Evolutionary conservation across 2,329 filamentous ascomycete genomes (phyloP).

Genomic region (Colletotrichum sp.): DNA sequence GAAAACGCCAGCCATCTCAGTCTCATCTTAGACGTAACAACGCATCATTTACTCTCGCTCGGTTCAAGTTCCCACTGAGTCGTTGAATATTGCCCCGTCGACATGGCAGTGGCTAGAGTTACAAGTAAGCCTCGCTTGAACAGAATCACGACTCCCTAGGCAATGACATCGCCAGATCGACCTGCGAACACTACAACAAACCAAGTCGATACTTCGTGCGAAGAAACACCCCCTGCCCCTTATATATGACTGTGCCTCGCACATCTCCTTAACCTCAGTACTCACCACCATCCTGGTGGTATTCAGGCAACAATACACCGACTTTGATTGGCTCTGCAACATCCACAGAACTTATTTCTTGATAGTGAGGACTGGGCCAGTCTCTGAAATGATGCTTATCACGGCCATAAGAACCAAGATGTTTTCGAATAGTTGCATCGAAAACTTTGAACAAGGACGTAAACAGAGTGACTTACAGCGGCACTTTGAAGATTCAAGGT

Average conservation of each 20-base stretch:
- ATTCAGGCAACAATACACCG: not conserved
- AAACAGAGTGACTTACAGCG: not conserved
- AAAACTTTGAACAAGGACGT: not conserved
- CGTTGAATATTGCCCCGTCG: not conserved
- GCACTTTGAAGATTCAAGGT: not conserved
- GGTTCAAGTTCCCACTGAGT: too few species aligned
- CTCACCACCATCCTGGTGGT: rapidly evolving
- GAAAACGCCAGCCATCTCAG: too few species aligned
- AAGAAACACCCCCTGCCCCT: not conserved
- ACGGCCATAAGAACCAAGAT: not conserved
- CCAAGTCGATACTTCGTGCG: too few species aligned
- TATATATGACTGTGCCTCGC: rapidly evolving
- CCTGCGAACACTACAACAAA: not conserved
- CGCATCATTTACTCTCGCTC: too few species aligned
- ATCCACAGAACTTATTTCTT: not conserved
- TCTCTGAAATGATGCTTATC: not conserved
- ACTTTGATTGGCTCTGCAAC: not conserved
- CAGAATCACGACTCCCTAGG: not conserved
- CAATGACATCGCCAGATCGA: not conserved
- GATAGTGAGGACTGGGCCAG: too few species aligned
- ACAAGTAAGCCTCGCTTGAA: not conserved
- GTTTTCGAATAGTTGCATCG: not conserved
- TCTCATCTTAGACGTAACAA: too few species aligned
- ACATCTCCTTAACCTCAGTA: rapidly evolving
- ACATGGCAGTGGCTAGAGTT: not conserved